Evolutionary conservation across 108 stramenopile species (phyloP), one percentile per base, ranked within the genome.

Genomic region (Schizochytrium sp.): DNA sequence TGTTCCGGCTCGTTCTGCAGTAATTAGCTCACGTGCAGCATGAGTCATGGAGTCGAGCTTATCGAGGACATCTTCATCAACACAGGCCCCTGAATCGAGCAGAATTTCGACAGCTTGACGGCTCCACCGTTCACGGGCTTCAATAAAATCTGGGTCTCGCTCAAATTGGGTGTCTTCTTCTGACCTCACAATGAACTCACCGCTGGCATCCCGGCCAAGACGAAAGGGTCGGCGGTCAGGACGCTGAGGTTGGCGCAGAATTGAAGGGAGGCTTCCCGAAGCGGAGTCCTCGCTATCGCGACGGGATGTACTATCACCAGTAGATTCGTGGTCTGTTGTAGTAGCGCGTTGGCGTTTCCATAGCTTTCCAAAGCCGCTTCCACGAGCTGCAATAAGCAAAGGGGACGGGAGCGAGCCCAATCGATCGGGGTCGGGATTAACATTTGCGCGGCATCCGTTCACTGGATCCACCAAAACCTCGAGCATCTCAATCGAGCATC

Each of bases 341-440:
- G 64, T 44, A 38, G 64, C 64, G 64, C 64, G 64, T 44, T 69
- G 64, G 76, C 76, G 76, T 8, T 2, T 17, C 76, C 76, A 83
- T 2, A 38, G 13, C 12, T 50, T 46, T 5, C n/a, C 45, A 28
- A 83, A 83, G 5, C 76, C 76, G 10, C 50, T 19, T 5, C 50
- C 76, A 53, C 50, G 47, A 17, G 28, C 76, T 10, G 76, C 76
- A 1, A 83, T 38, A 46, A 83, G 50, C 50, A 83, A 53, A 56
- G 76, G 76, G 15, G 76, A 83, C 28, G 76, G 28, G 5, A 83
- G 53, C 5, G 76, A 83, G 47, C 76, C 76, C 28, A 83, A 53
- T 47, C 76, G 76, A 28, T 83, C 76, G 5, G 76, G 76, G 47
- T 83, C 76, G 53, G 76, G 76, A 83, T 83, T 83, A 10, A 83